Conservation (phyloP, 2,329 filamentous ascomycete genomes). For the Arthrobotrys iridis region DNA sequence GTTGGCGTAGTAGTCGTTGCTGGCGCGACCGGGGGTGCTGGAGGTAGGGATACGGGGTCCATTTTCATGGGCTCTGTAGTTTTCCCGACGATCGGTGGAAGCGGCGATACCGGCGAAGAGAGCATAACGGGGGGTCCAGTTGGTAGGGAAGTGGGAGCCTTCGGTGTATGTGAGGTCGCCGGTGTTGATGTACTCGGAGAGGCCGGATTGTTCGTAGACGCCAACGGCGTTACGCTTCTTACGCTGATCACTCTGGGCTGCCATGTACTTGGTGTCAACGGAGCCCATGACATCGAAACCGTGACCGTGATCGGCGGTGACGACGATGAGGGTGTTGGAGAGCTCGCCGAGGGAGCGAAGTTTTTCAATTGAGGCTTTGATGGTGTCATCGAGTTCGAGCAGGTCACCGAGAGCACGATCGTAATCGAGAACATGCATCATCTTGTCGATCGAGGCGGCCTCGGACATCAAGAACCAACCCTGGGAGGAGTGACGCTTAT, state of each 20-base stretch:
- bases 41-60: conserved; percentile 72
- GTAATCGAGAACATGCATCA: conserved; percentile 87
- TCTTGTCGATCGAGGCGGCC: conserved; percentile 86
- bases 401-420: conserved; percentile 85
- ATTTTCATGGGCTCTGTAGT: conserved; percentile 75
- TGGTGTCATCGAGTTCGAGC: conserved; percentile 81
- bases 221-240: conserved; percentile 80
- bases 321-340: conserved; percentile 79
- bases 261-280: conserved; percentile 81
- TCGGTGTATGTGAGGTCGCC: conserved; percentile 75
- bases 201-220: conserved; percentile 76
- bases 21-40: conserved; percentile 66
- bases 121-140: conserved; percentile 86
- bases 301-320: conserved; percentile 89
- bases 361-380: conserved; percentile 77
- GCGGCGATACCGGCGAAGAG: conserved; percentile 77
- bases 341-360: conserved; percentile 73
- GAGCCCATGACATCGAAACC: conserved; percentile 87
- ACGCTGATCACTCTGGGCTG: conserved; percentile 72
- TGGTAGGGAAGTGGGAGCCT: conserved; percentile 78
- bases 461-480: conserved; percentile 91
- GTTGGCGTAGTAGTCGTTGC: conserved; percentile 73
- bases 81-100: conserved; percentile 78
- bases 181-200: conserved; percentile 74
- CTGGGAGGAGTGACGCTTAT: conserved; percentile 37